Evolutionary conservation across 1,284 basidiomycete species (phyloP).

Genomic region (Macrocystidia cucumis): DNA sequence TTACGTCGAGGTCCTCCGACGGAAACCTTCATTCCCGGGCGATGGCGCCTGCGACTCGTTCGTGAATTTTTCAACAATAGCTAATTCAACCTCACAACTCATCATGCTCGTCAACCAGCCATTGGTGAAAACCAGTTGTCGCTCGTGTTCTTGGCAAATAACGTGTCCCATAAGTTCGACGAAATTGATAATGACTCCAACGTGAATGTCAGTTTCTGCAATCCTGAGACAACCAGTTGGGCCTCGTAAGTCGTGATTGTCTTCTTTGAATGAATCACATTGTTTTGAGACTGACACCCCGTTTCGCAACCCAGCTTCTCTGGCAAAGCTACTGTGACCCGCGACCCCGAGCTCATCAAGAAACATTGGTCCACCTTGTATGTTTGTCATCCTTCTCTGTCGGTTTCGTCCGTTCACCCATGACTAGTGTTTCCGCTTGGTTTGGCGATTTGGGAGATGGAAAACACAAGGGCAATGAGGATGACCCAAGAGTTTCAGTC

Average conservation of each 20-base stretch:
- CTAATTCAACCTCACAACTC: conserved; percentile 1
- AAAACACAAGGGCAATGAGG: conserved; percentile 74
- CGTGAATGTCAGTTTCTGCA: conserved; percentile 77
- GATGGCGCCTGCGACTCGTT: conserved; percentile 71
- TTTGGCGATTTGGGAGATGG: conserved; percentile 87
- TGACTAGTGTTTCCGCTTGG: conserved; percentile 59
- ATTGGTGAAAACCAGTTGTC: conserved; percentile 37
- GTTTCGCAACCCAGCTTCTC: conserved; percentile 50
- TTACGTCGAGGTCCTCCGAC: conserved; percentile 70
- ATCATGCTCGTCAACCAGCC: conserved; percentile 24
- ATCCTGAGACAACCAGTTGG: conserved; percentile 74
- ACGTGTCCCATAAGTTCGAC: conserved; percentile 67
- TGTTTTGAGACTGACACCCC: conserved; percentile 2
- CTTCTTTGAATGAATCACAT: neutral
- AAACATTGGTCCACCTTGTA: conserved; percentile 62
- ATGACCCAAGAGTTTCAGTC: conserved; percentile 76
- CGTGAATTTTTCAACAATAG: conserved; percentile 21
- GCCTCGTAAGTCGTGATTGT: conserved; percentile 44
- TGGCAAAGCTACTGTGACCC: conserved; percentile 63
- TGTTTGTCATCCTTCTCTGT: conserved; percentile 16
- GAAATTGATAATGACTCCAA: conserved; percentile 72
- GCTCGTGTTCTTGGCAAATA: conserved; percentile 75
- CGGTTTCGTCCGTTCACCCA: conserved; percentile 3
- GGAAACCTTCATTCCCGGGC: conserved; percentile 78
- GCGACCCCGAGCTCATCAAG: conserved; percentile 60